Conservation (phyloP, 2,329 filamentous ascomycete genomes). For the Magnaporthiopsis poae region DNA sequence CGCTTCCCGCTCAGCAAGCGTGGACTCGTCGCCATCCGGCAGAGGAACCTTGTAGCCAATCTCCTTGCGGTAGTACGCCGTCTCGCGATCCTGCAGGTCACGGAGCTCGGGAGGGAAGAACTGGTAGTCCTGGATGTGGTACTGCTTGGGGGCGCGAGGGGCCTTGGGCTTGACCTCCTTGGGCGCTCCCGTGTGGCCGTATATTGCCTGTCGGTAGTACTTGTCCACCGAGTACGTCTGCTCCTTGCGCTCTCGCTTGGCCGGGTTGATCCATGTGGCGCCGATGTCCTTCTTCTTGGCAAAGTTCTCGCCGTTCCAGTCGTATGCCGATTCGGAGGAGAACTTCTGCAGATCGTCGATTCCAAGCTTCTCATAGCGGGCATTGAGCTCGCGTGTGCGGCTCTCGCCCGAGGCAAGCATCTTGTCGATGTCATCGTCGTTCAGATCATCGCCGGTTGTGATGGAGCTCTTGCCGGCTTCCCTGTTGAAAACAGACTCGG, state of each 20-base stretch:
- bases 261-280: constrained; percentile 92
- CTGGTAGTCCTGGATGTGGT: constrained; percentile 88
- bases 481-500: constrained; percentile 81
- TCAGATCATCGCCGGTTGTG: constrained; percentile 28
- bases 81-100: constrained; percentile 91
- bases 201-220: constrained; percentile 87
- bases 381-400: constrained; percentile 79
- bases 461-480: constrained; percentile 33
- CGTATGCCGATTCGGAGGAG: constrained; percentile 91
- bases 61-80: constrained; percentile 88
- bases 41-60: constrained; percentile 90
- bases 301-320: constrained; percentile 98
- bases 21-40: constrained; percentile 76
- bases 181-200: constrained; percentile 61
- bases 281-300: constrained; percentile 81
- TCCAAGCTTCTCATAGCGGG: constrained; percentile 91
- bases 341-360: constrained; percentile 97
- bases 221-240: constrained; percentile 98
- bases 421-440: constrained; percentile 80
- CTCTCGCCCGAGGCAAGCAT: constrained; percentile 81
- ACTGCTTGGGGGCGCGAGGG: constrained; percentile 88
- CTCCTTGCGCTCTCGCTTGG: constrained; percentile 96
- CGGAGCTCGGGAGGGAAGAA: constrained; percentile 81
- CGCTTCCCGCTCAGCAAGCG: constrained; percentile 72
- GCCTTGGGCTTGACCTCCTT: constrained; percentile 87